Evolutionary conservation across 352 stramenopile genomes (phyloP).

Genomic region (Thraustochytrium striatum): DNA sequence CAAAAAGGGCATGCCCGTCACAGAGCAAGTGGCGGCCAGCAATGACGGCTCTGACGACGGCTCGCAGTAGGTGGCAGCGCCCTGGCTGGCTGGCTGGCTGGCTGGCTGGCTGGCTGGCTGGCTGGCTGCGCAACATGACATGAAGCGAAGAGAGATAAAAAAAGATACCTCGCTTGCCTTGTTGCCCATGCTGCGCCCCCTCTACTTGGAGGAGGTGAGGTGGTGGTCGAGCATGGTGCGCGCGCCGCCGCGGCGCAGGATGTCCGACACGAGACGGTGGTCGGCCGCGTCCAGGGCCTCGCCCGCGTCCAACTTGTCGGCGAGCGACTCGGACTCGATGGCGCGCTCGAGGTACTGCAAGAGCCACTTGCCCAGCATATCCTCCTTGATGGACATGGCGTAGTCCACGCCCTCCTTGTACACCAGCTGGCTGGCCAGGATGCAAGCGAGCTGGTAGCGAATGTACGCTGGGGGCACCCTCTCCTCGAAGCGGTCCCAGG

Average conservation of each 20-base stretch:
- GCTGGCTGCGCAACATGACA: neutral
- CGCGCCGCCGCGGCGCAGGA: conserved; percentile 20
- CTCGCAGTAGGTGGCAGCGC: too few relatives aligned
- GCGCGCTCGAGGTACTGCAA: conserved; percentile 1
- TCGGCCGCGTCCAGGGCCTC: neutral
- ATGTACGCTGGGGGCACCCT: conserved; percentile 91
- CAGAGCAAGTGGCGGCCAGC: neutral
- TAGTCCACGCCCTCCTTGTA: conserved; percentile 86
- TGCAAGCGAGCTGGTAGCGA: conserved; percentile 90
- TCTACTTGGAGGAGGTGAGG: neutral
- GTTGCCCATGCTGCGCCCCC: neutral
- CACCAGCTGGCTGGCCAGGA: conserved; percentile 92
- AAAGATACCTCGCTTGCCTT: neutral
- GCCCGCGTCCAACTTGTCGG: conserved; percentile 7
- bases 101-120: too few relatives aligned
- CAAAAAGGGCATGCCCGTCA: conserved; percentile 27
- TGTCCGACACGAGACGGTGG: neutral
- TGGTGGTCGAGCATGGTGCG: conserved; percentile 43
- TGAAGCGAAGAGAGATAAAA: neutral
- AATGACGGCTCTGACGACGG: too few relatives aligned
- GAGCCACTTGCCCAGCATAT: neutral
- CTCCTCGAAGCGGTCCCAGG: conserved; percentile 82
- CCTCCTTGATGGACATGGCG: conserved; percentile 5
- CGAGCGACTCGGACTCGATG: neutral
- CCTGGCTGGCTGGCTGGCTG: too few relatives aligned